Base-by-base conservation (phyloP, 805 yeast genomes). In the Cyberlindnera misumaiensis region DNA sequence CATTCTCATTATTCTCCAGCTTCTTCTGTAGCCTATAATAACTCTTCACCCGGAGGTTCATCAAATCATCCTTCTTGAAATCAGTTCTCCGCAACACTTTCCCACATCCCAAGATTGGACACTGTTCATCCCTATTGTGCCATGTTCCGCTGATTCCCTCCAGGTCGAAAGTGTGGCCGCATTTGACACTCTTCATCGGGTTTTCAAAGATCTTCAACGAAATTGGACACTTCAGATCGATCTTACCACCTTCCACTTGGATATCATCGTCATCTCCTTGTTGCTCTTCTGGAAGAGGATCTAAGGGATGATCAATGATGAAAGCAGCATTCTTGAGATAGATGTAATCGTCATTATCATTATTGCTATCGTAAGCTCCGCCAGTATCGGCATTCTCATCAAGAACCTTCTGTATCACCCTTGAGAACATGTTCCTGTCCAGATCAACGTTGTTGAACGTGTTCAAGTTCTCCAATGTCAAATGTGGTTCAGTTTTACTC, bases 151-250 rank as follows among this genome's bases (percentile, higher is more conserved):
- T 34, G 2, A 82, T 62, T 15, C 74, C 67, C 3, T 50, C 59
- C 37, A 62, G 58, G 47, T 83, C 89, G 52, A 70, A 82, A 0
- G 75, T 73, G 59, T 84, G 94, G 0, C 65, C 63, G 58, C 94
- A 84, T 24, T 53, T 58, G 18, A 49, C 58, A 3, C 81, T 73
- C n/a, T 63, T 69, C 49, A 73, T 64, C 0, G 94, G 93, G 3
- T 59, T 60, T 16, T 56, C 63, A 55, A 73, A 80, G 31, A 63
- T 55, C 37, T 68, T 63, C 41, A 72, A 52, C 0, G 88, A 74
- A 11, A 83, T 64, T 0, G 90, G 90, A 53, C 89, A 87, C 18
- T 65, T 69, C 41, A 84, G 53, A 34, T 79, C 76, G n/a, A 84
- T 63, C 28, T 62, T 72, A 28, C 93, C 93, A 40, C 93, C 94